These are phyloP conservation scores for Solioccasus polychromus DNA, from an alignment of 768 basidiomycete genomes.

Conservation along the genomic window DNA sequence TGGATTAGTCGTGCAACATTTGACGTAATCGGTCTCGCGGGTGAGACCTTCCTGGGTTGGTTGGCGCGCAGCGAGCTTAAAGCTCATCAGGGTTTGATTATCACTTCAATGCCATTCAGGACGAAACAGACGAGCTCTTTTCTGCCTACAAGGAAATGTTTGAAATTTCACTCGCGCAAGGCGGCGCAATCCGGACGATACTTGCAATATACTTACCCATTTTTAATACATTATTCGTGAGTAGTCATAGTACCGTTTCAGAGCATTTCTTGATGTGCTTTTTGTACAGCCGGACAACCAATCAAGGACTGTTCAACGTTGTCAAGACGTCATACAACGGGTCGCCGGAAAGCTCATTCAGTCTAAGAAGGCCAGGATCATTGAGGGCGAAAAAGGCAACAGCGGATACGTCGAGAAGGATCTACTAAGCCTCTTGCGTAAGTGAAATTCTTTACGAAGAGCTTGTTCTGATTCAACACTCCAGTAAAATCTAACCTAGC, in stretches of 20 bases:
- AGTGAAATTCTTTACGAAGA: conserved; percentile 28
- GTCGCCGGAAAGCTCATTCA: conserved; percentile 75
- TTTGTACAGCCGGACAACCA: conserved; percentile 50
- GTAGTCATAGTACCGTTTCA: conserved; percentile 21
- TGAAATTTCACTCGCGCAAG: conserved; percentile 62
- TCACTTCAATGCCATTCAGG: conserved; percentile 77
- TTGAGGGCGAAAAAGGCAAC: conserved; percentile 54
- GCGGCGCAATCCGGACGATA: conserved; percentile 41
- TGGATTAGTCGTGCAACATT: conserved; percentile 85
- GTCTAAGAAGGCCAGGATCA: conserved; percentile 73
- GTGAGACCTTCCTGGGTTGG: conserved; percentile 35
- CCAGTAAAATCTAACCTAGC: conserved; percentile 83
- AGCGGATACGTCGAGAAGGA: conserved; percentile 62
- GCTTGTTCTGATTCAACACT: conserved; percentile 6
- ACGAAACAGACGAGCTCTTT: conserved; percentile 77
- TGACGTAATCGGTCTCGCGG: conserved; percentile 89
- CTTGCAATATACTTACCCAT: conserved; percentile 59
- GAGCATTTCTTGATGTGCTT: neutral
- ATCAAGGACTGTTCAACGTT: conserved; percentile 48
- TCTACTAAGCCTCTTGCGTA: conserved; percentile 72
- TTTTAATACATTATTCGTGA: conserved; percentile 52
- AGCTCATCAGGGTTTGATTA: conserved; percentile 71
- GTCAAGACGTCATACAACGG: conserved; percentile 59
- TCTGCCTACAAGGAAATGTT: conserved; percentile 86
- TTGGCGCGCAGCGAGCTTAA: conserved; percentile 2